Evolutionary conservation across 2,329 filamentous ascomycete genomes (phyloP).

Genomic region (Colletotrichum eleusines): DNA sequence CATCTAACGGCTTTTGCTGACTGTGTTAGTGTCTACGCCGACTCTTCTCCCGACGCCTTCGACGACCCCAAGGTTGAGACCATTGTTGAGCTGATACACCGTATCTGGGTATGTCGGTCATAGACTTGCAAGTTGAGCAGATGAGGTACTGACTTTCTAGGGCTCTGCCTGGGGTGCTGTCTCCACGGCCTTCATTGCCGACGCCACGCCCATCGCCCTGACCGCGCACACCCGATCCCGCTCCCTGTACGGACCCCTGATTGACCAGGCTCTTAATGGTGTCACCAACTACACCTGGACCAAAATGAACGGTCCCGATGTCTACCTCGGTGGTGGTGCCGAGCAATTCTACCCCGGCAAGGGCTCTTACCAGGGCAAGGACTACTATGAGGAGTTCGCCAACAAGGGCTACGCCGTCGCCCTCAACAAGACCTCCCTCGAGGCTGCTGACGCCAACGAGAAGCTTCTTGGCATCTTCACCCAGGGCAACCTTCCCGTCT

Average conservation of each 20-base stretch:
- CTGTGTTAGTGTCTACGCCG: conserved; percentile 72
- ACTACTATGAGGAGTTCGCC: conserved; percentile 84
- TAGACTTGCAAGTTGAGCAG: neutral
- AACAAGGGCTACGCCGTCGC: conserved; percentile 79
- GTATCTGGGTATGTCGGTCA: conserved; percentile 68
- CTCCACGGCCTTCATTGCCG: conserved; percentile 83
- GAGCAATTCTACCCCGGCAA: conserved; percentile 80
- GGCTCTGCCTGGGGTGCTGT: conserved; percentile 74
- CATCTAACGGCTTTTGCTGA: conserved; percentile 4
- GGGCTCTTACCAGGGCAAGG: conserved; percentile 74
- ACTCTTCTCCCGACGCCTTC: conserved; percentile 78
- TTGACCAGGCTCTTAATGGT: conserved; percentile 82
- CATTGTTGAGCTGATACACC: conserved; percentile 81
- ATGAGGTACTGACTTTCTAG: conserved; percentile 43
- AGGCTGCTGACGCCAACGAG: conserved; percentile 66
- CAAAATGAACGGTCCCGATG: conserved; percentile 78
- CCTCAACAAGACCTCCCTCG: conserved; percentile 79
- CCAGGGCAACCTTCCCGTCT: conserved; percentile 80
- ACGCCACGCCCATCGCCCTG: conserved; percentile 84
- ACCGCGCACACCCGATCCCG: conserved; percentile 80
- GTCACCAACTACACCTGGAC: conserved; percentile 87
- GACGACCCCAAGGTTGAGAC: conserved; percentile 91
- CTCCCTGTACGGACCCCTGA: conserved; percentile 75
- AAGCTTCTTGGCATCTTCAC: conserved; percentile 84
- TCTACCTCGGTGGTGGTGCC: conserved; percentile 85